Base-by-base conservation (phyloP, 2,329 filamentous ascomycete species). In the Colletotrichum sp. region DNA sequence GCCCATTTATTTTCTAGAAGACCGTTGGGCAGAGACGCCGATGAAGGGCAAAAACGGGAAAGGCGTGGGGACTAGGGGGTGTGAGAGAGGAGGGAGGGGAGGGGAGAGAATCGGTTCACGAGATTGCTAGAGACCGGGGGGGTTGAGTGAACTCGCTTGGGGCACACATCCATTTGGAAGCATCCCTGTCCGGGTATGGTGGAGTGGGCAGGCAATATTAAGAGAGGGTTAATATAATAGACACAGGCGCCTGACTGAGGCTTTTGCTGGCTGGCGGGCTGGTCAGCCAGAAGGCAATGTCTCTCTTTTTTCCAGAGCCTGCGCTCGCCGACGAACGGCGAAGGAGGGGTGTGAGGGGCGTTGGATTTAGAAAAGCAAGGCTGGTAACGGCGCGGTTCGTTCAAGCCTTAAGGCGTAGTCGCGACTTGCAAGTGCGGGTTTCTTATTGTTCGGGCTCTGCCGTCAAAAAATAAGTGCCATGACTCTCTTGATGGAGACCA, bases 1-100 rank as follows among this genome's bases (percentile, higher is more conserved):
- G 81, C 84, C 87, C 86, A 84, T 85, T 85, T 83, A 84, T 85
- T 75, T 85, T 86, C 83, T 85, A 85, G 83, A 87, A 85, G 83
- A 83, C 85, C 85, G 86, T 88, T 87, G 85, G 86, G 82, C 81
- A 85, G 84, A 85, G 81, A 81, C 83, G 83, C 82, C 83, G 82
- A 84, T 81, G 79, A 77, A 81, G 78, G 81, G 80, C 76, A 84
- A 80, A 72, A 82, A 86, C 81, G 71, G 84, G 85, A 83, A 86
- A 85, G 83, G 85, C 82, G 83, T 82, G 81, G 66, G 30, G 74
- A 77, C 80, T 76, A 81, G 77, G 75, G 77, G 73, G 75, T 68
- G 66, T 79, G 68, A 63, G 78, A 77, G 30, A 78, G 78, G 9
- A 73, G 74, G 72, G 72, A 61, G 78, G 75, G 70, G 65, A 43